Percentiles rank a stretch among this genome's conserved stretches.
These are phyloP conservation scores for Rutstroemia sydowiana DNA, from an alignment of 2,329 filamentous ascomycete species.

Conservation along the genomic window DNA sequence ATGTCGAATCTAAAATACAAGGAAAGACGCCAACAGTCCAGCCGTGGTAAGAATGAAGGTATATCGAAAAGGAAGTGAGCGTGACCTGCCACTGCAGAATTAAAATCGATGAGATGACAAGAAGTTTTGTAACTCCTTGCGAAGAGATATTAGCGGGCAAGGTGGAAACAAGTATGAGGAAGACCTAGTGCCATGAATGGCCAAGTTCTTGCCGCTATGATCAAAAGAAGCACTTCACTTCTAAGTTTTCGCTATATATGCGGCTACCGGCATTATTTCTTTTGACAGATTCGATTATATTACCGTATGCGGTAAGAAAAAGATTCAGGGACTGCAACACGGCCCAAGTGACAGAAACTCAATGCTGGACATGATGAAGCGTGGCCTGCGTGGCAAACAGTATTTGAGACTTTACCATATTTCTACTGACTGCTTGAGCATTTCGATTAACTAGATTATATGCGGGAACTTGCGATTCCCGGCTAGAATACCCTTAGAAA, in stretches of 20 bases:
- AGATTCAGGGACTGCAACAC: background rate
- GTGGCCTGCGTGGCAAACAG: no score
- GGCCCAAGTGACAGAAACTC: background rate
- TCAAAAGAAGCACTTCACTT: conserved; percentile 14
- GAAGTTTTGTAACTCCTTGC: background rate
- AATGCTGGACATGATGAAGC: conserved; percentile 1
- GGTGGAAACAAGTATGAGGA: conserved; percentile 19
- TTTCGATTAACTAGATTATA: no score
- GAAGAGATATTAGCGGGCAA: conserved; percentile 10
- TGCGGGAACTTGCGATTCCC: no score
- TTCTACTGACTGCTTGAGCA: no score
- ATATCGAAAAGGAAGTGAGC: conserved; percentile 18
- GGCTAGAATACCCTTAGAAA: no score
- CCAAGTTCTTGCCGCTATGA: conserved; percentile 17
- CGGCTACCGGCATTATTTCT: background rate
- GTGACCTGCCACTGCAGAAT: conserved; percentile 27
- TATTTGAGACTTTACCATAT: no score
- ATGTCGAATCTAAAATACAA: conserved; percentile 11
- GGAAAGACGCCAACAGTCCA: conserved; percentile 23
- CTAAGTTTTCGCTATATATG: background rate
- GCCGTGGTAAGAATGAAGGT: conserved; percentile 23
- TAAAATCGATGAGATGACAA: conserved; percentile 14
- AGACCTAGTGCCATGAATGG: conserved; percentile 21
- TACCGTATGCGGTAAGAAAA: background rate
- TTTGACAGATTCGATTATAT: background rate